A percentile compares a stretch with the other conserved stretches of the same genome.
phyloP scores from a whole-genome alignment of 306 rosid species.

The Casuarina cunninghamiana region DNA sequence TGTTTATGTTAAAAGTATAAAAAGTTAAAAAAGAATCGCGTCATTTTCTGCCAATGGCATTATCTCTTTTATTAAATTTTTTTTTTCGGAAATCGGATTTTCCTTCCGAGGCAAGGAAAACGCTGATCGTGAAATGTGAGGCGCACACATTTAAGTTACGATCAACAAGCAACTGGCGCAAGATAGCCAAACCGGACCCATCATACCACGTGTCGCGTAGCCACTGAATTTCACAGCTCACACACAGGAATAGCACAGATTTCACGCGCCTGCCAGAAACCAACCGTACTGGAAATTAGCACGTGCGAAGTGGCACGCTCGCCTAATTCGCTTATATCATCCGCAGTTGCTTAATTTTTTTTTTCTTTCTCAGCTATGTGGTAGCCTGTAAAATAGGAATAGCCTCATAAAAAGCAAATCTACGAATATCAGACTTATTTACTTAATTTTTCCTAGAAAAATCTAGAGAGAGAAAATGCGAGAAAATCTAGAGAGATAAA shows the following conservation, averaged over 20 bases:
- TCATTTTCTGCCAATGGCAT: too few relatives aligned
- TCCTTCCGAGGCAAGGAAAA: background rate
- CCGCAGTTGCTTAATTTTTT: background rate
- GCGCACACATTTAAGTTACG: background rate
- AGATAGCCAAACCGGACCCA: background rate
- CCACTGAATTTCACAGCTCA: background rate
- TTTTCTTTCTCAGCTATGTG: too few relatives aligned
- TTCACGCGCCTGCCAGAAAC: background rate
- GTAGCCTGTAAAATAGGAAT: background rate
- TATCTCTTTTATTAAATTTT: background rate
- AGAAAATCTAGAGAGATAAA: slow-evolving; percentile 13
- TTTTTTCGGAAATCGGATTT: background rate
- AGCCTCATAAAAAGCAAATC: slow-evolving; percentile 8
- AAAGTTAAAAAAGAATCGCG: too few relatives aligned
- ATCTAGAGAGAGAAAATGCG: slow-evolving; percentile 13
- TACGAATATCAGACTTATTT: slow-evolving; percentile 6
- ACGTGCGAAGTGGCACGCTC: background rate
- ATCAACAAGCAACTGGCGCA: background rate
- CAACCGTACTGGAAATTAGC: background rate
- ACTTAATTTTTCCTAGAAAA: background rate
- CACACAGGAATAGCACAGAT: background rate
- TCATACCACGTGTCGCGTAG: background rate
- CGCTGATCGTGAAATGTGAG: background rate
- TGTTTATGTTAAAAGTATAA: too few relatives aligned
- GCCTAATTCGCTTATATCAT: background rate